Evolutionary conservation across 164 flowering plant genomes (phyloP).

Genomic region (Tetrastigma voinierianum): DNA sequence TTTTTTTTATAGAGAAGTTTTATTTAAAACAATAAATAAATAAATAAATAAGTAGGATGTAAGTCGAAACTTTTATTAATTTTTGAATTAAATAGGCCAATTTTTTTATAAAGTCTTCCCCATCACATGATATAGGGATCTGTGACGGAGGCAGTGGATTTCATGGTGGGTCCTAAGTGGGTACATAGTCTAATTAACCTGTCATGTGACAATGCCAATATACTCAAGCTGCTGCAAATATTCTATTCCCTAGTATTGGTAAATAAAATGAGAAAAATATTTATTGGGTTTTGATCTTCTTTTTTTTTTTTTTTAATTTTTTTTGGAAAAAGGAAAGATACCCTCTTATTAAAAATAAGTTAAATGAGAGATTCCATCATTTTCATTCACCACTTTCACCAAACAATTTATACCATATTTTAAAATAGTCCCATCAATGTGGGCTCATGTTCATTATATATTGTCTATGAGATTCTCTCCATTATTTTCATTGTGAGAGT

Average conservation of each 20-base stretch:
- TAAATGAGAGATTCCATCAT: slow-evolving; percentile 18
- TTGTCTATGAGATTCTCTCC: slow-evolving; percentile 37
- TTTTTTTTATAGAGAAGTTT: too few species aligned
- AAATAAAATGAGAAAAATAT: neutral
- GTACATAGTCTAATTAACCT: slow-evolving; percentile 2
- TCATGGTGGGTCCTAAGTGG: slow-evolving; percentile 9
- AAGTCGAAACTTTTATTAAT: too few species aligned
- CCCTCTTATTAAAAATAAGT: neutral
- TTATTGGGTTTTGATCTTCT: neutral
- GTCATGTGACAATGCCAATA: slow-evolving; percentile 13
- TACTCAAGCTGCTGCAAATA: slow-evolving; percentile 13
- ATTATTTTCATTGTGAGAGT: slow-evolving; percentile 38
- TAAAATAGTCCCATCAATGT: slow-evolving; percentile 14
- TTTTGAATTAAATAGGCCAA: neutral
- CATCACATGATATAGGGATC: slow-evolving; percentile 8
- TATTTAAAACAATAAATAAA: too few species aligned
- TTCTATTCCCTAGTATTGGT: neutral
- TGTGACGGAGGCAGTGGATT: slow-evolving; percentile 4
- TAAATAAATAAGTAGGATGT: too few species aligned
- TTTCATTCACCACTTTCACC: slow-evolving; percentile 17
- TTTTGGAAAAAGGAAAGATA: neutral
- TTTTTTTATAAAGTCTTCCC: neutral
- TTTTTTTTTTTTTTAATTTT: neutral
- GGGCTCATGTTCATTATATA: slow-evolving; percentile 25
- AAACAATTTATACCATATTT: slow-evolving; percentile 15